These are phyloP conservation scores for Salix suchowensis DNA, from an alignment of 345 rosid genomes.

Conservation along the genomic window DNA sequence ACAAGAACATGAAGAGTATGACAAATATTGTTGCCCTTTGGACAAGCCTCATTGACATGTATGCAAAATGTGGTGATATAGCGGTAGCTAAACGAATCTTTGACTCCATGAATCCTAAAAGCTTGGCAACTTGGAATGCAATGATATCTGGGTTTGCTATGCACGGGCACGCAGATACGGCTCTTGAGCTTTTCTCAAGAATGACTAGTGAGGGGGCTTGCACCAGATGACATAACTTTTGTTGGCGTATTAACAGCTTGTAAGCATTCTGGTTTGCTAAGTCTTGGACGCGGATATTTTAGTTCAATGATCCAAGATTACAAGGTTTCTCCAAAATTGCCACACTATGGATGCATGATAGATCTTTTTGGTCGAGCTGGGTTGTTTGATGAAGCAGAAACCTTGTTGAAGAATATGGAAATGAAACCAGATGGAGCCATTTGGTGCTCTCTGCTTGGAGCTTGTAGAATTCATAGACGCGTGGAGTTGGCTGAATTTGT, in stretches of 20 bases:
- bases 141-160: slow-evolving; percentile 25
- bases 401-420: slow-evolving; percentile 44
- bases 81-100: slow-evolving; percentile 17
- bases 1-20: slow-evolving; percentile 4
- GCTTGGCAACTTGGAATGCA: slow-evolving; percentile 24
- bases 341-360: slow-evolving; percentile 70
- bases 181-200: slow-evolving; percentile 33
- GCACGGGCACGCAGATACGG: slow-evolving; percentile 17
- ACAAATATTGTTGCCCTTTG: slow-evolving; percentile 6
- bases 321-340: slow-evolving; percentile 51
- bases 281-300: slow-evolving; percentile 51
- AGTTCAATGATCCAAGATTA: slow-evolving; percentile 48
- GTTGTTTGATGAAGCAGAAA: slow-evolving; percentile 56
- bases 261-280: slow-evolving; percentile 58
- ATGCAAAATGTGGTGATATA: slow-evolving; percentile 24
- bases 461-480: slow-evolving; percentile 51
- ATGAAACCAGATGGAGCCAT: slow-evolving; percentile 65
- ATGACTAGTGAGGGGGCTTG: slow-evolving; percentile 46
- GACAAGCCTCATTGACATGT: slow-evolving; percentile 28
- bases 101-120: slow-evolving; percentile 8
- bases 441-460: slow-evolving; percentile 74
- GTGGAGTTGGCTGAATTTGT: slow-evolving; percentile 51
- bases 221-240: slow-evolving; percentile 66
- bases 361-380: slow-evolving; percentile 72
- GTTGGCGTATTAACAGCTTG: slow-evolving; percentile 71